A percentile compares a stretch with the other conserved stretches of the same genome.
These are phyloP conservation scores for Candolleomyces efflorescens DNA, from an alignment of 768 basidiomycete genomes.

Conservation along the genomic window DNA sequence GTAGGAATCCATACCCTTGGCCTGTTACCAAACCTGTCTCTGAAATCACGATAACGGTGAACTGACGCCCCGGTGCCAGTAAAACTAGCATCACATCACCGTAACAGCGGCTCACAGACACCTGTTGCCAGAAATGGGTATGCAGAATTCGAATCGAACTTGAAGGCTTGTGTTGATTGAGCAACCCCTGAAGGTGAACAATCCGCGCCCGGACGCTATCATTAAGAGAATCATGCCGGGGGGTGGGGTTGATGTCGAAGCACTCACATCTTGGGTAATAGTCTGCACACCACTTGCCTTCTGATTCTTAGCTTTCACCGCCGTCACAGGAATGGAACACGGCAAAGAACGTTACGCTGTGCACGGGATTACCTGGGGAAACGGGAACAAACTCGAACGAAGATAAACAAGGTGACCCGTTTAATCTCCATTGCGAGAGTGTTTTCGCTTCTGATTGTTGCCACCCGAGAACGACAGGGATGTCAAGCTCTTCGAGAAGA, in stretches of 20 bases:
- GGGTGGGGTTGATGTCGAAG: background rate
- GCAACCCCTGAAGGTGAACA: background rate
- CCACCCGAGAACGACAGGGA: background rate
- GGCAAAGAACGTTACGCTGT: background rate
- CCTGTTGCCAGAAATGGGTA: no score
- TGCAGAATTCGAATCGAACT: no score
- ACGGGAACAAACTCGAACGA: background rate
- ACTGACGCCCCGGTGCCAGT: no score
- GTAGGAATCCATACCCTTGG: no score
- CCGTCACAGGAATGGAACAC: background rate
- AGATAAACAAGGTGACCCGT: background rate
- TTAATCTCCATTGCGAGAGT: slow-evolving; percentile 4
- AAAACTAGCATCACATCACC: no score
- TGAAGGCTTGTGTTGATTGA: background rate
- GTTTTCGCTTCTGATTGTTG: slow-evolving; percentile 6
- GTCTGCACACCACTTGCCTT: background rate
- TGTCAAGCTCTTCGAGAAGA: background rate
- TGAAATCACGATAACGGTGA: no score
- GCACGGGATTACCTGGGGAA: background rate
- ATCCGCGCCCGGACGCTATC: background rate
- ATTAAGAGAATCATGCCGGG: background rate
- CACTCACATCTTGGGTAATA: background rate
- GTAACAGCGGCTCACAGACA: no score
- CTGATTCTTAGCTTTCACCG: background rate
- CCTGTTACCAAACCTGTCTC: no score